phyloP scores from a whole-genome alignment of 306 rosid genomes.

The barrel medic (Medicago truncatula) region DNA sequence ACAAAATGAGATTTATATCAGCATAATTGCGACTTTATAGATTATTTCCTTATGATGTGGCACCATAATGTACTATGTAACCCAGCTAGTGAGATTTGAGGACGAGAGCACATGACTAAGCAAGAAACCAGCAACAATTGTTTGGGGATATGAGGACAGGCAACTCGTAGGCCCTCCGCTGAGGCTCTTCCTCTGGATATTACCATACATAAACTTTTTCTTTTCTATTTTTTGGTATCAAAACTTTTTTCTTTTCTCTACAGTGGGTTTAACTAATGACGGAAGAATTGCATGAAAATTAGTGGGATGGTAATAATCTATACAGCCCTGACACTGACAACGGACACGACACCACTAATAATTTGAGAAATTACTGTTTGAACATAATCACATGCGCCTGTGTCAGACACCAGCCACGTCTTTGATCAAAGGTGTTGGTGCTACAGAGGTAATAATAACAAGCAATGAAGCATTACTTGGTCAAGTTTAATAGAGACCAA shows the following conservation, averaged over 20 bases:
- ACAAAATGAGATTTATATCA: conserved; percentile 5
- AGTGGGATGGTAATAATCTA: neutral
- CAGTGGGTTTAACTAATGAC: neutral
- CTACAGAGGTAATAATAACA: neutral
- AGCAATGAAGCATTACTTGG: conserved; percentile 7
- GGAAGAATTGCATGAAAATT: neutral
- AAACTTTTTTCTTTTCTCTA: no score
- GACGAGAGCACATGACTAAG: neutral
- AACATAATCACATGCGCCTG: no score
- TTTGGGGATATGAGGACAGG: conserved; percentile 8
- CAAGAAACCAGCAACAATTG: conserved; percentile 3
- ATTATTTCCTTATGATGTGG: conserved; percentile 20
- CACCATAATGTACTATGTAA: neutral
- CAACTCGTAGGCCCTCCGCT: conserved; percentile 1
- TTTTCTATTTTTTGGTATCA: no score
- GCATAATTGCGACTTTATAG: neutral
- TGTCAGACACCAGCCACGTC: no score
- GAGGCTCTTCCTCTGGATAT: conserved; percentile 4
- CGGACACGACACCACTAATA: no score
- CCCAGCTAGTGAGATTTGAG: conserved; percentile 8
- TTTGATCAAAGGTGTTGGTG: no score
- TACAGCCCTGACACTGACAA: no score
- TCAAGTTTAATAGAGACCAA: neutral
- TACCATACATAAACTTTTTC: neutral
- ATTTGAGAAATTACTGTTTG: no score